These are phyloP conservation scores for Calonectria pseudoreteaudii DNA, from an alignment of 2,329 filamentous ascomycete genomes.

Conservation along the genomic window DNA sequence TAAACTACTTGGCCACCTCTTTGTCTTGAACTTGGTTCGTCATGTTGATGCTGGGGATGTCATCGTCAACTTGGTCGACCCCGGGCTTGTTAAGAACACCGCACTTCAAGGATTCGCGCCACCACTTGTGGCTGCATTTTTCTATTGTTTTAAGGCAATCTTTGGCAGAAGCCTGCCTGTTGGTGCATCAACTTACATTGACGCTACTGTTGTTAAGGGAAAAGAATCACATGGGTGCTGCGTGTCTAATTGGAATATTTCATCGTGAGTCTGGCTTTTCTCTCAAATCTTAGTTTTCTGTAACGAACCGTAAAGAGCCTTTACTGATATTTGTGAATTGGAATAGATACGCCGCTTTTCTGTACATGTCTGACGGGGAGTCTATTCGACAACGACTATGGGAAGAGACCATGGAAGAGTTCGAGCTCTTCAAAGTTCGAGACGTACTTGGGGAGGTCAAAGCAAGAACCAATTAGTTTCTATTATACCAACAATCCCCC, in stretches of 20 bases:
- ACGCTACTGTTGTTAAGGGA: slow-evolving; percentile 14
- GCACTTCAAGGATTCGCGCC: slow-evolving; percentile 11
- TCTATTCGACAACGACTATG: slow-evolving; percentile 7
- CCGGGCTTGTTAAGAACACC: slow-evolving; percentile 11
- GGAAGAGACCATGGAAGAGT: slow-evolving; percentile 22
- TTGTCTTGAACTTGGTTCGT: slow-evolving; percentile 3
- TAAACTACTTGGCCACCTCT: slow-evolving; percentile 23
- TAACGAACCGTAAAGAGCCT: no score
- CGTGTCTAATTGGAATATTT: slow-evolving; percentile 19
- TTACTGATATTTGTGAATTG: background rate
- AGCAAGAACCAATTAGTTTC: background rate
- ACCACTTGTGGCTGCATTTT: background rate
- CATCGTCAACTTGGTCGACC: slow-evolving; percentile 25
- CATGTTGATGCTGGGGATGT: slow-evolving; percentile 13
- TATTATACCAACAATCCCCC: background rate
- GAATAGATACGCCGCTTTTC: slow-evolving; percentile 8
- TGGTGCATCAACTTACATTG: slow-evolving; percentile 26
- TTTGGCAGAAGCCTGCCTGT: slow-evolving; percentile 1
- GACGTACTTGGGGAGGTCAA: background rate
- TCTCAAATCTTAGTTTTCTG: no score
- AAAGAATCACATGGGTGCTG: slow-evolving; percentile 26
- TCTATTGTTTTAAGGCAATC: slow-evolving; percentile 13
- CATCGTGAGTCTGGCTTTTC: slow-evolving; percentile 8
- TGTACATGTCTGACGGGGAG: slow-evolving; percentile 11
- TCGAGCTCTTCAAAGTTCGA: background rate